Conservation (phyloP, 2,329 filamentous ascomycete species). For the Fusarium drepaniforme region DNA sequence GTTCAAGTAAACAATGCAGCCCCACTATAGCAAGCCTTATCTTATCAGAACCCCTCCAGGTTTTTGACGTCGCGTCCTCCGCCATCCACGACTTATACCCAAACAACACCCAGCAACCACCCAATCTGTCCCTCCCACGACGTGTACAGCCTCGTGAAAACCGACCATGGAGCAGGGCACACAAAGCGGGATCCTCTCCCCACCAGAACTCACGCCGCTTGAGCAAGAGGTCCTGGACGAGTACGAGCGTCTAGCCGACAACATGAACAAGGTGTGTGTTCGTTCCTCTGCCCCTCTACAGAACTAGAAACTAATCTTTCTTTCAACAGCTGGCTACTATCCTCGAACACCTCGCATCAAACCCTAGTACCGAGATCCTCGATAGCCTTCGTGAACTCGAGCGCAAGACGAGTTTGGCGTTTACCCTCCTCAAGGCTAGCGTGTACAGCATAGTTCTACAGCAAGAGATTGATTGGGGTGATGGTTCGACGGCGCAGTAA, state of each 20-base stretch:
- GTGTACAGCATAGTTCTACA: conserved; percentile 99
- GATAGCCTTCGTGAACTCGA: conserved; percentile 90
- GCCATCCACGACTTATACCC: neutral
- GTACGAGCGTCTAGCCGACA: conserved; percentile 87
- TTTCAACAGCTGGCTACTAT: conserved; percentile 65
- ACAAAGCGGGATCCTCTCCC: conserved; percentile 49
- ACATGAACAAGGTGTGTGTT: conserved; percentile 83
- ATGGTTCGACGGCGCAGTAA: conserved; percentile 55
- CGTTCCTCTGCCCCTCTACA: neutral
- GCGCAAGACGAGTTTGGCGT: conserved; percentile 93
- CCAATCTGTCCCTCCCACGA: neutral
- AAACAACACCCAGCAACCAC: neutral
- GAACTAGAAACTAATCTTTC: conserved; percentile 1
- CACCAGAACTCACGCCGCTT: conserved; percentile 77
- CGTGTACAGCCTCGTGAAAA: neutral
- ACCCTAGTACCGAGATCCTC: conserved; percentile 84
- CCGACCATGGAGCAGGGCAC: conserved; percentile 39
- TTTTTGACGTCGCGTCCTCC: neutral
- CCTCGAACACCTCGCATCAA: conserved; percentile 73
- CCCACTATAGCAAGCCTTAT: neutral
- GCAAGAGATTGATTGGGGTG: conserved; percentile 89
- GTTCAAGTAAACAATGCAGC: neutral
- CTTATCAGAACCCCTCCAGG: neutral
- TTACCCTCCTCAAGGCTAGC: conserved; percentile 95
- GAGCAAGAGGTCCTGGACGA: conserved; percentile 97